These are phyloP conservation scores for Aspergillus ochraceoroseus DNA, from an alignment of 2,329 filamentous ascomycete species.

Conservation along the genomic window DNA sequence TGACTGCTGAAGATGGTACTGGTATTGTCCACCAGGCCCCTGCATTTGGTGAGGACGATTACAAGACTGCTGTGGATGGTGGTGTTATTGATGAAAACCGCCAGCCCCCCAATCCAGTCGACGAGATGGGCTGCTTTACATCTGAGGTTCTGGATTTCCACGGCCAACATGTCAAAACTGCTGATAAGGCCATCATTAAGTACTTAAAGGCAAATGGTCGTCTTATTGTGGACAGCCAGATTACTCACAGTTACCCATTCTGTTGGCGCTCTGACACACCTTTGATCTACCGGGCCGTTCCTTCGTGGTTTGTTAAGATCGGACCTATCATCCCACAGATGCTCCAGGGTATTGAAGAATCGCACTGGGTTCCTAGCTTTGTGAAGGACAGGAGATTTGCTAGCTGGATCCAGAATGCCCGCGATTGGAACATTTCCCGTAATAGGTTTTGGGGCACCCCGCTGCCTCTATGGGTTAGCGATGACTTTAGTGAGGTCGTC, in stretches of 20 bases:
- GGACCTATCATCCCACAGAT: constrained; percentile 77
- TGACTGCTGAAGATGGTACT: constrained; percentile 83
- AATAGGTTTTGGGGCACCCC: constrained; percentile 96
- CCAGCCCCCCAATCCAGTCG: constrained; percentile 84
- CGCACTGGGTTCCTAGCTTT: constrained; percentile 85
- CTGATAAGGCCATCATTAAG: constrained; percentile 91
- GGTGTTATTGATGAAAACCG: constrained; percentile 73
- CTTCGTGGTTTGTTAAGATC: constrained; percentile 92
- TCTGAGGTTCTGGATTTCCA: constrained; percentile 71
- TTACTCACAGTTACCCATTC: constrained; percentile 89
- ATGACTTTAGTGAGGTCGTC: constrained; percentile 79
- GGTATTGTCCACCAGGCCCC: constrained; percentile 93
- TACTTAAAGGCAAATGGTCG: constrained; percentile 71
- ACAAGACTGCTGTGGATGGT: constrained; percentile 69
- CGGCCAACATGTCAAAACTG: constrained; percentile 84
- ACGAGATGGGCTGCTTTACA: constrained; percentile 76
- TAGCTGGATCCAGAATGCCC: constrained; percentile 85
- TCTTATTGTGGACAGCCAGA: constrained; percentile 76
- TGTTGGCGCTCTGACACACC: constrained; percentile 94
- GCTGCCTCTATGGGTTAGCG: constrained; percentile 85
- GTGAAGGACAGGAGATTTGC: constrained; percentile 89
- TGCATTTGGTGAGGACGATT: constrained; percentile 94
- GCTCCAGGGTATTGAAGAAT: constrained; percentile 82
- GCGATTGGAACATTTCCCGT: constrained; percentile 91
- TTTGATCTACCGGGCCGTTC: constrained; percentile 85